Evolutionary conservation across 2,329 filamentous ascomycete genomes (phyloP), one percentile per base, ranked within the genome.

Genomic region (Penicillium sp.): DNA sequence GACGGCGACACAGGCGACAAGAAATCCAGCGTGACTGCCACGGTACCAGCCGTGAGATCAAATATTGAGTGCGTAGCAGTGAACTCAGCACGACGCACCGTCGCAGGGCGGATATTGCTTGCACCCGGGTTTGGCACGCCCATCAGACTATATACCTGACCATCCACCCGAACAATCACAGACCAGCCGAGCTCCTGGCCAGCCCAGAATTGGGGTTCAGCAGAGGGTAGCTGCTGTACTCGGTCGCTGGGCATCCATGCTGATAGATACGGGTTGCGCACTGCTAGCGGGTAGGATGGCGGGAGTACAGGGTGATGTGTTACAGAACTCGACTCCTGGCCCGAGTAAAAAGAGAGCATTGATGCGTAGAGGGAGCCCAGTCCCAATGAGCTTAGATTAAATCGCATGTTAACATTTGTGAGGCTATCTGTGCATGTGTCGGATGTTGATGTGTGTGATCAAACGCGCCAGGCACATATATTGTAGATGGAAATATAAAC

Each of bases 261-360:
- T 49, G 75, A 78, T 17, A 78, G 68, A 59, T 78, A 79, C 36
- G 76, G 76, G 57, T 74, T 78, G 38, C 73, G 72, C 17, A 79
- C 77, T 10, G 77, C 77, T 45, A 79, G 60, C 2, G 77, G 77
- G 61, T 78, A 79, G 1, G 77, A 78, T 6, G 77, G 77, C 9
- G 77, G 76, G 25, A 68, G 59, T 6, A 72, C 65, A 23, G 72
- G 70, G 13, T 62, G 58, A 57, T 72, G 58, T 3, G 35, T 57
- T 43, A 72, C 33, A 19, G 38, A 35, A 6, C 45, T 56, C 29
- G 56, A 49, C 2, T 61, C 19, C n/a, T 59, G 54, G 8, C 7
- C 7, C 2, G 53, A 54, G 21, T 66, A 50, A 8, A 61, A 29
- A 4, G 65, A 63, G 8, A 69, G 50, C 0, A 64, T 23, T 17